Conservation (phyloP, 2,329 filamentous ascomycete genomes). For the Tolypocladium album region DNA sequence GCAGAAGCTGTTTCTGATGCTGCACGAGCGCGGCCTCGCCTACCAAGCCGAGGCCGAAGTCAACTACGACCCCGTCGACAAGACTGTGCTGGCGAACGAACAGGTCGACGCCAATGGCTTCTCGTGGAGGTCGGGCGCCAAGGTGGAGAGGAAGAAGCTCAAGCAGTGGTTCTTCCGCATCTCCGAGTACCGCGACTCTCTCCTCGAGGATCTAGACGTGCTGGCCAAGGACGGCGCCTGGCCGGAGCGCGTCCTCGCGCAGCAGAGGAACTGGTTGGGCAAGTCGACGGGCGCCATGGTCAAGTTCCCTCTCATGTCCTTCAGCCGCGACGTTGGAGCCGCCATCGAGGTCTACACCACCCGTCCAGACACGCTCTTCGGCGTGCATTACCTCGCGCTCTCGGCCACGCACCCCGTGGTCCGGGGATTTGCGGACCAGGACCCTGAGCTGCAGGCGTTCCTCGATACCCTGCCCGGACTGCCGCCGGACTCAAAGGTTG, state of each 20-base stretch:
- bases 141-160: constrained; percentile 66
- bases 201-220: constrained; percentile 60
- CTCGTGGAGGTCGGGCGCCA: constrained; percentile 80
- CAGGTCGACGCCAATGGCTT: constrained; percentile 79
- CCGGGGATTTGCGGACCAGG: constrained; percentile 42
- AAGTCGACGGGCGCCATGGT: constrained; percentile 64
- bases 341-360: constrained; percentile 72
- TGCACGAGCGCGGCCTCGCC: constrained; percentile 64
- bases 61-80: constrained; percentile 84
- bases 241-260: constrained; percentile 72
- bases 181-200: constrained; percentile 62
- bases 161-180: constrained; percentile 90
- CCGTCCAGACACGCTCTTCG: constrained; percentile 75
- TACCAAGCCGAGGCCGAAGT: constrained; percentile 77
- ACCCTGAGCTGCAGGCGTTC: constrained; percentile 56
- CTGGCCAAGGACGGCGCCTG: constrained; percentile 55
- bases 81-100: constrained; percentile 84
- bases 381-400: constrained; percentile 75
- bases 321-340: constrained; percentile 27
- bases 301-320: constrained; percentile 51
- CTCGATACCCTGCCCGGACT: constrained; percentile 49
- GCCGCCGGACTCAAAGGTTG: constrained; percentile 48
- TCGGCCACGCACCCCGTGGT: constrained; percentile 65
- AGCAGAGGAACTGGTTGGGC: constrained; percentile 85
- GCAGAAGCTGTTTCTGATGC: constrained; percentile 71